phyloP scores from a whole-genome alignment of 2,329 filamentous ascomycete genomes.

The Diaporthe batatas region DNA sequence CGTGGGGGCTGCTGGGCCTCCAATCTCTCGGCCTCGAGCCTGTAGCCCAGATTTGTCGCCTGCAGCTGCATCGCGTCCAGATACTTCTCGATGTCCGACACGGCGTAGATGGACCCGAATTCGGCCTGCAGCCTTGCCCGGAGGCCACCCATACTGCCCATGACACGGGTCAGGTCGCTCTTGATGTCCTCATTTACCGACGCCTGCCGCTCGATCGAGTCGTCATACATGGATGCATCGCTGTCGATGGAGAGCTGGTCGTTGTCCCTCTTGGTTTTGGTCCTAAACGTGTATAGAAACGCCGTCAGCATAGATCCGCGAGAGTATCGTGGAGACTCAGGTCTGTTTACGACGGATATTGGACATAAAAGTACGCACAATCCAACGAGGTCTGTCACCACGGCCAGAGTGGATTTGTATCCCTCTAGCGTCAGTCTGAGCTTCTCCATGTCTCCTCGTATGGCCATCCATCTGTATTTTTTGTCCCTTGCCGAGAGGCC shows the following conservation, averaged over 20 bases:
- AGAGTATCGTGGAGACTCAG: no score
- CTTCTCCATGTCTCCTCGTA: slow-evolving; percentile 50
- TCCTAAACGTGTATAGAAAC: slow-evolving; percentile 1
- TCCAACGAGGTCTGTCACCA: slow-evolving; percentile 57
- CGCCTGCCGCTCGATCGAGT: background rate
- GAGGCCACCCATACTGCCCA: slow-evolving; percentile 53
- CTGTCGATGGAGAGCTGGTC: slow-evolving; percentile 35
- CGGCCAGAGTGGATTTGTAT: slow-evolving; percentile 54
- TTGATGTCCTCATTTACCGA: slow-evolving; percentile 42
- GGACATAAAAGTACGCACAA: slow-evolving; percentile 49
- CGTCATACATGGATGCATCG: slow-evolving; percentile 35
- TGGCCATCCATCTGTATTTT: slow-evolving; percentile 53
- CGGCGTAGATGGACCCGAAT: slow-evolving; percentile 75
- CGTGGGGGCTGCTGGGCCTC: slow-evolving; percentile 41
- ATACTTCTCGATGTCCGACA: slow-evolving; percentile 76
- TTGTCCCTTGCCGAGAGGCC: slow-evolving; percentile 54
- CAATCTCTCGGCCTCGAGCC: slow-evolving; percentile 30
- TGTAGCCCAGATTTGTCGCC: slow-evolving; percentile 46
- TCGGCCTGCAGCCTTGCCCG: slow-evolving; percentile 51
- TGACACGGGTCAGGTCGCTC: slow-evolving; percentile 51
- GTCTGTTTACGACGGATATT: background rate
- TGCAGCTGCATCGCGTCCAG: slow-evolving; percentile 79
- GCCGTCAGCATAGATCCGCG: slow-evolving; percentile 15
- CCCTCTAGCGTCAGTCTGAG: slow-evolving; percentile 54
- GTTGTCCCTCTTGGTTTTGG: slow-evolving; percentile 44